Base-by-base conservation (phyloP, 2,329 filamentous ascomycete species). In the Venturia aucupariae region DNA sequence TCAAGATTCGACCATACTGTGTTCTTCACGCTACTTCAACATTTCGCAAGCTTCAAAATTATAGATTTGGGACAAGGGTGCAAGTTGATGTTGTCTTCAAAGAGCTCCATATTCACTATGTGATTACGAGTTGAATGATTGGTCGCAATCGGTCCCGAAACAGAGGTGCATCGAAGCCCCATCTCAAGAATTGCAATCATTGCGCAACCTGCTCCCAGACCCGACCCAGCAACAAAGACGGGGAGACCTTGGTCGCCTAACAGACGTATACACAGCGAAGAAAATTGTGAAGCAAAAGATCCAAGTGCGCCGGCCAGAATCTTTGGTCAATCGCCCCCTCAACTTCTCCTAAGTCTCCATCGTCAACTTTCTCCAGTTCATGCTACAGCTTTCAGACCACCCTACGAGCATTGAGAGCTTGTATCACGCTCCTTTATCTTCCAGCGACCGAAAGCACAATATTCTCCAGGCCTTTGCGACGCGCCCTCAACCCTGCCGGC, bases 291-390 rank as follows among this genome's bases (percentile, higher is more conserved):
- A 35, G 51, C 51, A 57, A 35, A n/a, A 35, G 27, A 57, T 35
- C 15, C 0, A 7, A 57, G 27, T 35, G 51, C 30, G 51, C 30
- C 51, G 17, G 51, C 51, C 15, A 57, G 8, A 57, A 57, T 19
- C 30, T 19, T 35, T 6, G 19, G 15, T 32, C 51, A n/a, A n/a
- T n/a, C 51, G 51, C 27, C 48, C 19, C 30, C 51, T 27, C 51
- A 57, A 35, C 51, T 57, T 35, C 51, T 57, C 51, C 30, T 35
- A 6, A 35, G 27, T 57, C 30, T 13, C 19, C 30, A 11, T 57
- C 27, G 27, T 57, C 51, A 57, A 57, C 27, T 35, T 35, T 57
- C 51, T 57, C 27, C 51, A 57, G 30, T 57, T 35, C 51, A 57
- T 57, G 27, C 17, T 57, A 35, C 51, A 35, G 30, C 30, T 57